phyloP scores from a whole-genome alignment of 352 stramenopile genomes.

The Pythium guiyangense region DNA sequence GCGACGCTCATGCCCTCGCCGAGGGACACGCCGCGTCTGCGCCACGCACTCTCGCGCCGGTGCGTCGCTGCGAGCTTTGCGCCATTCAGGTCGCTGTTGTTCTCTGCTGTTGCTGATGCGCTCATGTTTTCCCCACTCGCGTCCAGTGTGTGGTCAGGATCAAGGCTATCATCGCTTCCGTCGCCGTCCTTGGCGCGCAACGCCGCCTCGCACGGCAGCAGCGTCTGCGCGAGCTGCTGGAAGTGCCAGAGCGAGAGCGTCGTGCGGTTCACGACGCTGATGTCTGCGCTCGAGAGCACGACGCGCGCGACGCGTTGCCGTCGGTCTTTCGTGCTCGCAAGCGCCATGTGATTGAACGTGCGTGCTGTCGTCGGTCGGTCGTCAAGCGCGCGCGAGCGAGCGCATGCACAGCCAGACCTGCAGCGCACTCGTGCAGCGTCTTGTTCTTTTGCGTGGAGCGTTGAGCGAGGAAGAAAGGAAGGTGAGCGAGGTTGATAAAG shows the following conservation, averaged over 20 bases:
- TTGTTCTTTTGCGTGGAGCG: no score
- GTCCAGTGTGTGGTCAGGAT: not conserved
- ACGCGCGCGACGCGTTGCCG: conserved; percentile 41
- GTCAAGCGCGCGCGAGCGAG: no score
- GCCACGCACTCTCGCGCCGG: not conserved
- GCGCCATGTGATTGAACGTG: not conserved
- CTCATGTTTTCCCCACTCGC: not conserved
- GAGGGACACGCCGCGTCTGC: conserved; percentile 26
- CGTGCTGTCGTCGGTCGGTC: not conserved
- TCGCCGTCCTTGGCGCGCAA: not conserved
- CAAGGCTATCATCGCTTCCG: not conserved
- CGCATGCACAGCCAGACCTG: no score
- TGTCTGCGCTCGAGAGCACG: conserved; percentile 50
- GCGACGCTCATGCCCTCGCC: conserved; percentile 73
- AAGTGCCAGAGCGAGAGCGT: conserved; percentile 82
- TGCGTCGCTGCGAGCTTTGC: conserved; percentile 1
- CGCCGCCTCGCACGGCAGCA: conserved; percentile 25
- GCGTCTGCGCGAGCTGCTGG: conserved; percentile 46
- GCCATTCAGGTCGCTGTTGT: conserved; percentile 2
- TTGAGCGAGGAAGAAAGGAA: no score
- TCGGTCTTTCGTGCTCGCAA: conserved; percentile 1
- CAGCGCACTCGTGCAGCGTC: no score
- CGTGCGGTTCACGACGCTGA: conserved; percentile 68
- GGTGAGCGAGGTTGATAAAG: no score
- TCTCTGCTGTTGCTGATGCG: conserved; percentile 13